Base-by-base conservation (phyloP, 108 stramenopile genomes). In the Nitzschia putrida region DNA sequence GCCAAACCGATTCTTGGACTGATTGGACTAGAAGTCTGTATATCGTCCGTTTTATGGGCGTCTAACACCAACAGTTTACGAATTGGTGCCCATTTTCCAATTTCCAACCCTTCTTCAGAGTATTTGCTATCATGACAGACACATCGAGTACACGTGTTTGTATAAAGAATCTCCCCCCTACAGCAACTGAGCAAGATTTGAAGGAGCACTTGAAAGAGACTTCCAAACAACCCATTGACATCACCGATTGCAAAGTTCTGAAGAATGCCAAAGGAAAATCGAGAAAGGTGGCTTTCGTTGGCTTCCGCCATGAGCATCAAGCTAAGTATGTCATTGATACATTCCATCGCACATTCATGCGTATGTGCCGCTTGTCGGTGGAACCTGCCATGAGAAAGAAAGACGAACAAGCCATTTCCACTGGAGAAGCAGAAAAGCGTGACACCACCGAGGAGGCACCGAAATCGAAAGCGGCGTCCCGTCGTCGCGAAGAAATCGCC, bases 141-240 rank as follows among this genome's bases (percentile, higher is more conserved):
- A 47, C 67, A 26, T 63, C 67, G 43, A 71, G 64, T 39, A 94
- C 90, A 18, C 81, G 93, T 14, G 72, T 90, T 21, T 94, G 93
- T 63, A 78, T 94, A 55, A 94, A 94, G 75, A 91, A 94, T 69
- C 65, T 94, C 11, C 90, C 90, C 39, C 85, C 85, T 20, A 81
- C 79, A 21, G 81, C 88, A 21, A 73, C 74, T 13, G 87, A 86
- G 58, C 59, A 69, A 23, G 87, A 86, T 66, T 68, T 92, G 57
- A 77, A 80, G 65, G 70, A 69, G 16, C 81, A 84, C 44, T 54
- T 91, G 25, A 34, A 18, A 20, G 51, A 43, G 52, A 26, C 57
- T 12, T 57, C 56, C 40, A 66, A 60, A 73, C 34, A 76, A 68
- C 50, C 37, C 56, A 41, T 87, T 41, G 60, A 69, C 22, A 80